A percentile compares a stretch with the other conserved stretches of the same genome.
Conservation (phyloP, 2,329 filamentous ascomycete species). For the Aureobasidium sp. region DNA sequence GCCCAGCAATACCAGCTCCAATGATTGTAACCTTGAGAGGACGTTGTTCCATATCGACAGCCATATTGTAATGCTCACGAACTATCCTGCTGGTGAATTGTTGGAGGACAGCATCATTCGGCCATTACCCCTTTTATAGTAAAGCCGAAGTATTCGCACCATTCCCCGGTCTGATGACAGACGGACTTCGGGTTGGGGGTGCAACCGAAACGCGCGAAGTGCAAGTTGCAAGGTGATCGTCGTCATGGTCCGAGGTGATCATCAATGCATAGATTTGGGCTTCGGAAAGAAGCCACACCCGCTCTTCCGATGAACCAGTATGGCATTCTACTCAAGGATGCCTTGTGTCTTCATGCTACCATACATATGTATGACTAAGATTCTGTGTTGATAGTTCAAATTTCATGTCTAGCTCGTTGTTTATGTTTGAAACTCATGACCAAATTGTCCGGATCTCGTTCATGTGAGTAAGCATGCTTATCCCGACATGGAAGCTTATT, state of each 20-base stretch:
- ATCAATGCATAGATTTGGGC: background rate
- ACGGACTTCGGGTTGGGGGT: background rate
- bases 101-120: background rate
- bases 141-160: background rate
- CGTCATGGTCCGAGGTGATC: background rate
- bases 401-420: background rate
- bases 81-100: background rate
- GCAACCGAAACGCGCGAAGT: background rate
- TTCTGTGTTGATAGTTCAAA: background rate
- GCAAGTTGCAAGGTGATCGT: background rate
- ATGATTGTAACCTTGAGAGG: slow-evolving; percentile 15
- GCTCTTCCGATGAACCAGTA: background rate
- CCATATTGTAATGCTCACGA: background rate
- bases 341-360: background rate
- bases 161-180: too few species aligned
- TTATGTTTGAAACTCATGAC: background rate
- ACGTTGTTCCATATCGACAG: slow-evolving; percentile 1
- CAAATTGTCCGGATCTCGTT: too few species aligned
- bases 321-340: background rate
- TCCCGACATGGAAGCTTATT: too few species aligned
- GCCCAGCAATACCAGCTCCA: slow-evolving; percentile 16
- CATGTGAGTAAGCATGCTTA: too few species aligned
- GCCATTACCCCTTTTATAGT: background rate
- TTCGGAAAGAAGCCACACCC: slow-evolving; percentile 5
- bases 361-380: background rate